Evolutionary conservation across 805 yeast species (phyloP).

Genomic region (Scheffersomyces amazonensis): DNA sequence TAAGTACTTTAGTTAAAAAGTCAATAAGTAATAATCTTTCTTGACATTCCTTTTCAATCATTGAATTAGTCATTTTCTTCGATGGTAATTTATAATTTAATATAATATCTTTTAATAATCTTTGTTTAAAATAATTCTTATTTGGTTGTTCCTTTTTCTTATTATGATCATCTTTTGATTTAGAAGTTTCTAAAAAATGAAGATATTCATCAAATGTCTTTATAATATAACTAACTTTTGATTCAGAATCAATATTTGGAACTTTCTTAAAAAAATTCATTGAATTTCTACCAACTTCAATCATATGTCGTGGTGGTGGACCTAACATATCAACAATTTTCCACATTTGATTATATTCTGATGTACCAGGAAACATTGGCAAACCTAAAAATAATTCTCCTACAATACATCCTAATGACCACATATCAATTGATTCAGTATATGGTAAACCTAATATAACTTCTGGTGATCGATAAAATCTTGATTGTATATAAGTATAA

Average conservation of each 20-base stretch:
- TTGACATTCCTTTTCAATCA: constrained; percentile 67
- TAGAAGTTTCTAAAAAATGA: constrained; percentile 21
- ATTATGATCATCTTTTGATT: constrained; percentile 26
- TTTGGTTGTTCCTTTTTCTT: constrained; percentile 66
- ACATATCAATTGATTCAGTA: constrained; percentile 90
- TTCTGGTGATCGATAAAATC: constrained; percentile 94
- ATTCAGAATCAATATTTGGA: constrained; percentile 13
- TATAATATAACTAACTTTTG: constrained; percentile 28
- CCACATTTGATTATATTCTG: constrained; percentile 86
- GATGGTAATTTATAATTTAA: constrained; percentile 69
- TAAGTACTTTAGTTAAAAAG: constrained; percentile 73
- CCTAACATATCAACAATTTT: constrained; percentile 84
- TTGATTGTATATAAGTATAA: constrained; percentile 87
- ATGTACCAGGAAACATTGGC: constrained; percentile 92
- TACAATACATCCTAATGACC: constrained; percentile 94
- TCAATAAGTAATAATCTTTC: constrained; percentile 73
- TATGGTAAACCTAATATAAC: constrained; percentile 90
- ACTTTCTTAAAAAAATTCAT: constrained; percentile 59
- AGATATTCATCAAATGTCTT: constrained; percentile 36
- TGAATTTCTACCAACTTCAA: constrained; percentile 89
- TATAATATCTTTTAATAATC: constrained; percentile 67
- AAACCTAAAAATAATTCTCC: constrained; percentile 89
- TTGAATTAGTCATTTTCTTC: constrained; percentile 48
- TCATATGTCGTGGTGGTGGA: constrained; percentile 92
- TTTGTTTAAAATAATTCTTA: constrained; percentile 72